Evolutionary conservation across 345 rosid genomes (phyloP), one percentile per base, ranked within the genome.

Genomic region (Brassica incana): DNA sequence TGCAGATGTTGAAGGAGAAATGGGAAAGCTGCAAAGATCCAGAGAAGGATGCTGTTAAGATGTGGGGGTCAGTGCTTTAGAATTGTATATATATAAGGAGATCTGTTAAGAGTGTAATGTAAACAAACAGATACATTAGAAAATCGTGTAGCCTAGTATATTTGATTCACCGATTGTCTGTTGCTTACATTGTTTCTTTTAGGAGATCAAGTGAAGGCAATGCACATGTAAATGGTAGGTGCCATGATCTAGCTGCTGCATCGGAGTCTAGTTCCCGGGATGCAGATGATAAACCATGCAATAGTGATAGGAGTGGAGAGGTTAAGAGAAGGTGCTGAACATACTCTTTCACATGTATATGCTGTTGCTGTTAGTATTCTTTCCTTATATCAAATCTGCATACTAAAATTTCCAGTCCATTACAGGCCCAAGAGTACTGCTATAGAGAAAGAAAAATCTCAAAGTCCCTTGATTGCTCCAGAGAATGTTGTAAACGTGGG

Each of bases 191-290:
- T 65, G 67, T 25, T 43, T 8, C 50, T 20, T 79, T 81, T 71
- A 76, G 84, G 67, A 81, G 74, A 48, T 67, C 90, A 71, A 86
- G 88, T 77, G 84, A 77, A 80, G 84, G 81, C 76, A 77, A 77
- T 69, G 83, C 85, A 38, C 73, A 43, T 76, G 88, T 78, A 8
- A 80, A 82, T 29, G 93, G 79, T 80, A 80, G 85, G 77, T 78
- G 82, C 72, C 80, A 23, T 52, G 86, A 86, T 75, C 66, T 83
- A 72, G 78, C 84, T 59, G 87, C 85, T 81, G 85, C 90, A 69
- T 90, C 99, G 15, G 98, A 91, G 84, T 95, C 92, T 71, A 87
- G 86, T 67, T 91, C 97, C 43, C 86, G 88, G 86, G 75, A 70
- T 80, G 87, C 82, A 30, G 98, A 90, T 72, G 94, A 95, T 61